Evolutionary conservation across 2,329 filamentous ascomycete species (phyloP), one percentile per base, ranked within the genome.

Genomic region (Botrytis squamosa): DNA sequence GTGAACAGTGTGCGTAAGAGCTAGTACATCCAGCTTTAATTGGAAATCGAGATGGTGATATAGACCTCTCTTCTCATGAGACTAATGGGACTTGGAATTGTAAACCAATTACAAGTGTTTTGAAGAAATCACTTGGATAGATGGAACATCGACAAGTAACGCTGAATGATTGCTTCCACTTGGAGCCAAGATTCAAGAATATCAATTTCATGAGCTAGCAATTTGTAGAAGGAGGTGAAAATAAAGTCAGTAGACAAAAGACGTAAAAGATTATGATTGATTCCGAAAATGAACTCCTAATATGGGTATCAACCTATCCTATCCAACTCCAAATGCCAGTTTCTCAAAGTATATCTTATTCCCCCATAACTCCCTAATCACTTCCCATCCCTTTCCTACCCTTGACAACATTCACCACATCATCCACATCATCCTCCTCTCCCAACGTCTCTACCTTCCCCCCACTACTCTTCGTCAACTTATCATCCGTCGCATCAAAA

Each of bases 401-500:
- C 62, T 74, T 72, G 8, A 75, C 76, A n/a, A 65, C 60, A 29
- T 73, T 67, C 73, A 80, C 81, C 52, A 78, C 81, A 79, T 88
- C 83, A 38, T 80, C 81, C 79, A 88, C 86, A 77, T 88, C 86
- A 76, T 88, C 87, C 3, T 81, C 86, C 78, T 86, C 86, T 6
- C 85, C 86, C 68, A 88, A 76, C 76, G 86, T 86, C 81, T 88
- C 85, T 77, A 88, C 86, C 33, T 76, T 78, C 75, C 78, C 80
- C 9, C 84, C 84, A 10, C 85, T 85, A 44, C 87, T 86, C 81
- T 86, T 87, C 80, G 87, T 85, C 68, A 90, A 86, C 74, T 87
- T 87, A 63, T 89, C 90, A 80, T 91, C 90, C 77, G 91, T 91
- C 70, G 89, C 89, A 79, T 91, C 88, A 77, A 95, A 89, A 70